A percentile compares a stretch with the other conserved stretches of the same genome.
Conservation (phyloP, 148 eudicot species). For the Gaultheria prostrata region DNA sequence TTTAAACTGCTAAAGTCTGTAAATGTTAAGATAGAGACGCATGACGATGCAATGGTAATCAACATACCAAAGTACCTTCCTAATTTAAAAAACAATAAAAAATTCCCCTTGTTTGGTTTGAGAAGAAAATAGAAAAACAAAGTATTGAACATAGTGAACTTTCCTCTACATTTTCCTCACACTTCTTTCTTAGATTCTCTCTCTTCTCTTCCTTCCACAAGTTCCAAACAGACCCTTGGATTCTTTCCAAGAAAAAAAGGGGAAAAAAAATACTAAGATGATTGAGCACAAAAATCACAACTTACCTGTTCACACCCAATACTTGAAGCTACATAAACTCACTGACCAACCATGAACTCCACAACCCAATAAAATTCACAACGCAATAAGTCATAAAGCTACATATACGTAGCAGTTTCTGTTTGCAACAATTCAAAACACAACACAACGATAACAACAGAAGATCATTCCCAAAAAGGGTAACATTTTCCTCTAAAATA, state of each 20-base stretch:
- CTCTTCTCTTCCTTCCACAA: no score
- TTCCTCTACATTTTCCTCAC: no score
- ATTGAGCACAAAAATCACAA: background rate
- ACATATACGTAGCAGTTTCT: background rate
- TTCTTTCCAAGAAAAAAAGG: no score
- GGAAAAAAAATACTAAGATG: background rate
- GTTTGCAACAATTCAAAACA: background rate
- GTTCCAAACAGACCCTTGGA: no score
- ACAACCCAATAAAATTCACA: background rate
- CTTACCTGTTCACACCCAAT: background rate
- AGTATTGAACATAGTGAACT: no score
- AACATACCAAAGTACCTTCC: background rate
- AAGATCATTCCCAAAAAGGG: background rate
- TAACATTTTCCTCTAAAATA: background rate
- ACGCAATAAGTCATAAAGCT: background rate
- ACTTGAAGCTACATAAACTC: background rate
- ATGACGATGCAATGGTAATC: background rate
- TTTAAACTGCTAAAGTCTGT: background rate
- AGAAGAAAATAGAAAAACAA: no score
- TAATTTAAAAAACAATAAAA: no score
- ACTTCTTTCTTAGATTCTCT: no score
- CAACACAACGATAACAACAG: background rate
- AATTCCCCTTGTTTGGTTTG: no score
- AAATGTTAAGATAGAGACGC: background rate
- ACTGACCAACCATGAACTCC: background rate